A percentile compares a stretch with the other conserved stretches of the same genome.
Evolutionary conservation across 768 basidiomycete species (phyloP).

Genomic region (Leccinum boreale): DNA sequence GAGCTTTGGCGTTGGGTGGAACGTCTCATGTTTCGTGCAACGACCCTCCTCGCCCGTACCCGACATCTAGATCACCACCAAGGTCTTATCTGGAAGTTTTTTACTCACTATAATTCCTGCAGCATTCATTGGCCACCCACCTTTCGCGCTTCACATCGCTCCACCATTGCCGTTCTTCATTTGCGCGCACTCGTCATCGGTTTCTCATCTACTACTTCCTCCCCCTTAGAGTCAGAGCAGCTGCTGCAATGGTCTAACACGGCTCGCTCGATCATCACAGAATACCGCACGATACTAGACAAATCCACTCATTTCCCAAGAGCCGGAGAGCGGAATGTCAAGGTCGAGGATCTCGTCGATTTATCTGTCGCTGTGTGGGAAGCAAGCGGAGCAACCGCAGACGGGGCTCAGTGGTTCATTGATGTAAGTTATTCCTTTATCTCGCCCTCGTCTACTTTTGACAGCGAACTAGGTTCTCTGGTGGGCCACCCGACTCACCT

Average conservation of each 20-base stretch:
- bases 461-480: conserved; percentile 64
- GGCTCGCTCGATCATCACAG: conserved; percentile 63
- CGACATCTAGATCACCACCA: conserved; percentile 34
- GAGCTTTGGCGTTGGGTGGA: conserved; percentile 90
- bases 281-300: conserved; percentile 67
- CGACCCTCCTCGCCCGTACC: conserved; percentile 57
- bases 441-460: not conserved
- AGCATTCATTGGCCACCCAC: conserved; percentile 72
- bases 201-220: conserved; percentile 24
- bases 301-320: conserved; percentile 73
- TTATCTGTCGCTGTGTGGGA: conserved; percentile 82
- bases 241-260: conserved; percentile 59
- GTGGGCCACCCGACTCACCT: conserved; percentile 93
- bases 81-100: conserved; percentile 57
- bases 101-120: conserved; percentile 58
- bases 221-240: conserved; percentile 24
- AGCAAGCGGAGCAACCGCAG: conserved; percentile 57
- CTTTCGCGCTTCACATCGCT: conserved; percentile 76
- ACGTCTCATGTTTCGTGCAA: conserved; percentile 75
- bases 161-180: conserved; percentile 65
- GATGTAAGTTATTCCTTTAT: conserved; percentile 52
- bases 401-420: conserved; percentile 72
- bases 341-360: conserved; percentile 83
- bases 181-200: conserved; percentile 67
- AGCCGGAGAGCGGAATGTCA: conserved; percentile 74